These are phyloP conservation scores for Claviceps sorghi DNA, from an alignment of 2,329 filamentous ascomycete genomes.

Conservation along the genomic window DNA sequence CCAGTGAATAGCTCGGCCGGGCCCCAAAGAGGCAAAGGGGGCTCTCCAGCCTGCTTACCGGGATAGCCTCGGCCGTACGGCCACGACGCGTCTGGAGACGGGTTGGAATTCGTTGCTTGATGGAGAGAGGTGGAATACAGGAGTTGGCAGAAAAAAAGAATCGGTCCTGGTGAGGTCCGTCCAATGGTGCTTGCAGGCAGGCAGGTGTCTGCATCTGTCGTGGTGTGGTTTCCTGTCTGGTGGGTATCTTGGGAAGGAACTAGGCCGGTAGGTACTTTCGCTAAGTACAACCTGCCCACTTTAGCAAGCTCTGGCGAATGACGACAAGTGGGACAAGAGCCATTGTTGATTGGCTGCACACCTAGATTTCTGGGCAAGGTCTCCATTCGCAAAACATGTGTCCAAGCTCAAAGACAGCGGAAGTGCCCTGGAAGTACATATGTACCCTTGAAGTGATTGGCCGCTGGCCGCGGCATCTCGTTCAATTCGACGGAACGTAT, in stretches of 20 bases:
- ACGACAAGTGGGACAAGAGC: not conserved
- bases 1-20: not conserved
- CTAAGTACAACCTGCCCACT: not conserved
- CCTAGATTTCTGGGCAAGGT: not conserved
- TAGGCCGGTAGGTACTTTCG: too few species aligned
- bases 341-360: not conserved
- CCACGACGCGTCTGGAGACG: not conserved
- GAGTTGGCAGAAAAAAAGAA: not conserved
- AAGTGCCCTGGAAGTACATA: too few species aligned
- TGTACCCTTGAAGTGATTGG: too few species aligned
- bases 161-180: not conserved
- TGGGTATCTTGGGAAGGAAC: too few species aligned
- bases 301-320: not conserved
- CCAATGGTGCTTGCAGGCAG: not conserved
- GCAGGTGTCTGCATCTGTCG: not conserved
- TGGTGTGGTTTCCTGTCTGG: not conserved
- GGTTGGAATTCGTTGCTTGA: not conserved
- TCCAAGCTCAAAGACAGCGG: too few species aligned
- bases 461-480: too few species aligned
- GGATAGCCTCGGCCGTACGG: slow-evolving; percentile 3
- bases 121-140: not conserved
- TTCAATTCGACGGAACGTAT: not conserved
- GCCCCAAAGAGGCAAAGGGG: not conserved
- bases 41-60: not conserved
- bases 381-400: not conserved